Evolutionary conservation across 2,329 filamentous ascomycete genomes (phyloP).

Genomic region (Claviceps purpurea): DNA sequence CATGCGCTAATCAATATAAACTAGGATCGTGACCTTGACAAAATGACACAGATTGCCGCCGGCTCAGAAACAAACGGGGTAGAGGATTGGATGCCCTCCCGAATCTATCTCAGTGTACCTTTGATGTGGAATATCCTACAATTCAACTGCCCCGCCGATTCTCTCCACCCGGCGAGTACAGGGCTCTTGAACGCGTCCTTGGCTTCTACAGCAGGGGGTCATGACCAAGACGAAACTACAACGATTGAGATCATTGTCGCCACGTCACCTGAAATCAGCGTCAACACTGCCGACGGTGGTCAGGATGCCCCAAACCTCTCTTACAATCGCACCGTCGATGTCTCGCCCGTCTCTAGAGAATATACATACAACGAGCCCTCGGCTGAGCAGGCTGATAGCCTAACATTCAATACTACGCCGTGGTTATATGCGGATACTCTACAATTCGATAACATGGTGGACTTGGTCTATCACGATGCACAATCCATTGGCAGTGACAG

Average conservation of each 20-base stretch:
- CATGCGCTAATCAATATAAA: neutral
- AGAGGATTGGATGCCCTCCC: constrained; percentile 38
- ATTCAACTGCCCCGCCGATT: constrained; percentile 28
- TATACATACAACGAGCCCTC: constrained; percentile 16
- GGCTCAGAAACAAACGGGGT: constrained; percentile 33
- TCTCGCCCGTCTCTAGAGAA: constrained; percentile 13
- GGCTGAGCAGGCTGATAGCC: constrained; percentile 20
- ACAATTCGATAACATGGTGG: constrained; percentile 24
- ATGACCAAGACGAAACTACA: constrained; percentile 22
- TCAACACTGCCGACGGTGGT: constrained; percentile 37
- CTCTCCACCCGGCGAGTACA: constrained; percentile 20
- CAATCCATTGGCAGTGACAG: constrained; percentile 13
- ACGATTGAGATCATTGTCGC: constrained; percentile 37
- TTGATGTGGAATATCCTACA: constrained; percentile 40
- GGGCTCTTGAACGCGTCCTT: constrained; percentile 31
- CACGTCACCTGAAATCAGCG: constrained; percentile 35
- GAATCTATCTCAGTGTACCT: constrained; percentile 37
- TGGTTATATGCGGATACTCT: constrained; percentile 30
- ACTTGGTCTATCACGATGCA: constrained; percentile 20
- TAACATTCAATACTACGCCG: constrained; percentile 28
- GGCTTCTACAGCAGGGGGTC: constrained; percentile 15
- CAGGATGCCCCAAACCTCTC: constrained; percentile 32
- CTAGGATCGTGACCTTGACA: constrained; percentile 33
- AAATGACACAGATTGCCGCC: constrained; percentile 34
- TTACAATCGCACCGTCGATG: constrained; percentile 16